A percentile compares a stretch with the other conserved stretches of the same genome.
Evolutionary conservation across 2,329 filamentous ascomycete species (phyloP).

Genomic region (Aureobasidium vineae): DNA sequence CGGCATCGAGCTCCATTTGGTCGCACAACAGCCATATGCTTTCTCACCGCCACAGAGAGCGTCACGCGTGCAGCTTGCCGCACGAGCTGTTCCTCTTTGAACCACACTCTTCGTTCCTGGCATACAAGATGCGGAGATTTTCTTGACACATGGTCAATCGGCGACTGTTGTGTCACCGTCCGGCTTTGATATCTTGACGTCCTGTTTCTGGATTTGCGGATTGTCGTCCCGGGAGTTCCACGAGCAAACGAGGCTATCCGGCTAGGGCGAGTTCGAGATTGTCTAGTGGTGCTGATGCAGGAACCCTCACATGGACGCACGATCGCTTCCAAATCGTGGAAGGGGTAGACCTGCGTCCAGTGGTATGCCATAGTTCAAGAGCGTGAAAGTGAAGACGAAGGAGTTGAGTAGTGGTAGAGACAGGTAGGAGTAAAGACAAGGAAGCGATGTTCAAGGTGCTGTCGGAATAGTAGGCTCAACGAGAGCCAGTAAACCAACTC

Average conservation of each 20-base stretch:
- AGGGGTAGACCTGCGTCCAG: not conserved
- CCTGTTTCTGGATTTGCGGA: not conserved
- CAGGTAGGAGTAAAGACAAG: not conserved
- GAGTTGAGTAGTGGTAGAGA: not conserved
- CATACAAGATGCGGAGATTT: slow-evolving; percentile 1
- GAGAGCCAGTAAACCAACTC: not conserved
- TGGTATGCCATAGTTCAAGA: not conserved
- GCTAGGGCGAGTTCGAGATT: not conserved
- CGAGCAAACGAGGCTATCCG: slow-evolving; percentile 1
- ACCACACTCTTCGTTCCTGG: not conserved
- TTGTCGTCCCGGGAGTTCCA: not conserved
- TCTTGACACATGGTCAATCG: slow-evolving; percentile 11
- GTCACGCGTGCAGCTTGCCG: slow-evolving; percentile 18
- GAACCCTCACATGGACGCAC: slow-evolving; percentile 21
- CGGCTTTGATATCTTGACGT: not conserved
- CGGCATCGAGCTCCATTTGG: slow-evolving; percentile 9
- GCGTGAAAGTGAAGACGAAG: not conserved
- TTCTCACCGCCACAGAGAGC: slow-evolving; percentile 20
- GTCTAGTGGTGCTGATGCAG: slow-evolving; percentile 11
- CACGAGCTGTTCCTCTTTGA: slow-evolving; percentile 12
- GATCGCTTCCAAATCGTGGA: slow-evolving; percentile 21
- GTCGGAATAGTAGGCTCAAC: not conserved
- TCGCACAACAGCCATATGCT: slow-evolving; percentile 22
- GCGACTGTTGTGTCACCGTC: slow-evolving; percentile 4
- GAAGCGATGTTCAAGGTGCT: not conserved